Conservation (phyloP, 2,329 filamentous ascomycete genomes). For the Beauveria sp. region DNA sequence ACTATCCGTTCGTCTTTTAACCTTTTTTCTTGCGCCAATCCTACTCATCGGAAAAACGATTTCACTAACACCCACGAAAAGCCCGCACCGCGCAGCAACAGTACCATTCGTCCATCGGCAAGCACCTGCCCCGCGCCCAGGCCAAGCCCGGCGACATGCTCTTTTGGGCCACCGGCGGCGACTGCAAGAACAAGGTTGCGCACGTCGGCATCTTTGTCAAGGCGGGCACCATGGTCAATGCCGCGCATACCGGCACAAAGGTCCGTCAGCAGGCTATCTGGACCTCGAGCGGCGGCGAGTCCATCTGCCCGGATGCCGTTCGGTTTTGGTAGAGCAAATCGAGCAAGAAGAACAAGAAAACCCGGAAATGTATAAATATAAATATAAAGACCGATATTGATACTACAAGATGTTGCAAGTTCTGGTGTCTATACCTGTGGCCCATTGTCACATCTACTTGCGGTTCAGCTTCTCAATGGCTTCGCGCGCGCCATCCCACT, state of each 20-base stretch:
- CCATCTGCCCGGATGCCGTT: slow-evolving; percentile 15
- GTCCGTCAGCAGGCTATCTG: slow-evolving; percentile 15
- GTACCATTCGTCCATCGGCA: slow-evolving; percentile 16
- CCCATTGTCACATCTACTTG: neutral
- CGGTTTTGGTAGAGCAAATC: slow-evolving; percentile 15
- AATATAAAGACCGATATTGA: neutral
- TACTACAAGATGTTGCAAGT: neutral
- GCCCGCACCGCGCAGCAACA: slow-evolving; percentile 14
- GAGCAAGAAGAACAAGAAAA: neutral
- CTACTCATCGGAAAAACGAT: too few species aligned
- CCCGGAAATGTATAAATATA: neutral
- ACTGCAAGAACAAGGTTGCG: slow-evolving; percentile 14
- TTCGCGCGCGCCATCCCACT: slow-evolving; percentile 31
- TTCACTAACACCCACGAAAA: neutral
- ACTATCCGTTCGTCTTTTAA: slow-evolving; percentile 12
- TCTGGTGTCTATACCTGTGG: neutral
- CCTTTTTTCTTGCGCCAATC: neutral
- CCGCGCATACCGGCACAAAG: slow-evolving; percentile 14
- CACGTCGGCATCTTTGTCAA: slow-evolving; percentile 15
- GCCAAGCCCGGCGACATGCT: slow-evolving; percentile 15
- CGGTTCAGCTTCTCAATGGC: slow-evolving; percentile 26
- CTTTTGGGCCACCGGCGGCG: slow-evolving; percentile 14
- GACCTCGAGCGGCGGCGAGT: slow-evolving; percentile 14
- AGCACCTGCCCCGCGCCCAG: slow-evolving; percentile 12
- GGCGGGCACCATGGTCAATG: slow-evolving; percentile 15